Base-by-base conservation (phyloP, 495 filamentous ascomycete genomes). In the Viridothelium virens region DNA sequence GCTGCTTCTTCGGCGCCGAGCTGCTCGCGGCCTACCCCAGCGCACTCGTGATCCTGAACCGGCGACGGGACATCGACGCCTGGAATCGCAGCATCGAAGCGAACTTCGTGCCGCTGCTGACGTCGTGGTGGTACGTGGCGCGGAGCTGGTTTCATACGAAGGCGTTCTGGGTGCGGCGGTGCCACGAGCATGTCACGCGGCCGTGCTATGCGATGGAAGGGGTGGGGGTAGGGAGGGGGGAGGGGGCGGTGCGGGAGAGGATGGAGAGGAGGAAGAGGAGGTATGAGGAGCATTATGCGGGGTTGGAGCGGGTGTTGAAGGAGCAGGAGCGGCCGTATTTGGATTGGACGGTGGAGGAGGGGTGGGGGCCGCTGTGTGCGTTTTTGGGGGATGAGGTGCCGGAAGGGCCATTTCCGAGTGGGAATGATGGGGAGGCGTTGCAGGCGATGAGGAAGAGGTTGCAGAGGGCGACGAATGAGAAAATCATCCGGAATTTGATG, bases 311-410 rank as follows among this genome's bases (percentile, higher is more conserved):
- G 14, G n/a, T 65, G 61, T 34, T 64, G 34, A 47, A n/a, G 41
- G n/a, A 44, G 48, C 38, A 67, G 46, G 53, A 64, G 2, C 71
- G 71, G 11, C 31, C 47, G 61, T 65, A 50, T 33, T 44, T 70
- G 38, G 66, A 70, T 44, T 67, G 63, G 38, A 44, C 31, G 14
- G 50, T 65, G 2, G 46, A 64, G 14, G 63, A 65, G 9, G 68
- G 65, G 16, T 70, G 68, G 68, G 66, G 31, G 2, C 61, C 61
- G 36, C 56, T 70, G 3, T 70, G 68, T 39, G 50, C 61, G 39
- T 70, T 67, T 64, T 56, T 70, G 41, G 68, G 48, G 14, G 67
- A 70, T 46, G 44, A 63, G 39, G 62, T 70, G 37, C 68, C 68
- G 11, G 50, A 67, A 33, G 10, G 11, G 9, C 18, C 36, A 1